These are phyloP conservation scores for Fusarium denticulatum DNA, from an alignment of 2,329 filamentous ascomycete genomes.

Conservation along the genomic window DNA sequence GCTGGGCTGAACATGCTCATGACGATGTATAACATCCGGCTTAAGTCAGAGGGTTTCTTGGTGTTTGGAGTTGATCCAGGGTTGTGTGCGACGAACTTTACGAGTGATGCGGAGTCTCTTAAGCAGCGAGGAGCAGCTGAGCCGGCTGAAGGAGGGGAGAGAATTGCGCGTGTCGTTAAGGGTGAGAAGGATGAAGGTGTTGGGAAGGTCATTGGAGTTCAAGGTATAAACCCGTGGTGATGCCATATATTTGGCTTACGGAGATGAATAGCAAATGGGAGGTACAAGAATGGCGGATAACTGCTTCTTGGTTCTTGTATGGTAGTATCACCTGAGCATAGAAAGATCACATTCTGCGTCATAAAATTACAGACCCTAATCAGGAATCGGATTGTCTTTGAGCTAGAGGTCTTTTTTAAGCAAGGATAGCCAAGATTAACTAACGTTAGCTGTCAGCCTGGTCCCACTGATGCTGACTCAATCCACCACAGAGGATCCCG, in stretches of 20 bases:
- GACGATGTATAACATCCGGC: neutral
- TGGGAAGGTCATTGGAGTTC: neutral
- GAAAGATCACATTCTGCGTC: too few species aligned
- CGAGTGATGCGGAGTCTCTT: neutral
- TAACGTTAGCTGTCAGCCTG: neutral
- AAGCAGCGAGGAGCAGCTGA: neutral
- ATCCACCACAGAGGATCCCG: neutral
- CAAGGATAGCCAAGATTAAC: neutral
- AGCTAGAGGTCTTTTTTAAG: fast-evolving
- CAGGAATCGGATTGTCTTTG: fast-evolving
- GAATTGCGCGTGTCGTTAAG: neutral
- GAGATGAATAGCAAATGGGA: too few species aligned
- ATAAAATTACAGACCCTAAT: too few species aligned
- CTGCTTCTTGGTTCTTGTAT: too few species aligned
- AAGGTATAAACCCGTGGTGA: conserved; percentile 4
- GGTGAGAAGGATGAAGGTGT: neutral
- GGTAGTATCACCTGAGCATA: too few species aligned
- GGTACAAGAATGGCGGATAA: fast-evolving
- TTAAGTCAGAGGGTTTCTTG: neutral
- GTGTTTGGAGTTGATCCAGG: neutral
- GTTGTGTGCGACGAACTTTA: conserved; percentile 11
- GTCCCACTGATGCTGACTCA: conserved; percentile 3
- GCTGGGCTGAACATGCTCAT: conserved; percentile 22
- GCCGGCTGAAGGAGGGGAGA: neutral
- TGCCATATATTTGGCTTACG: fast-evolving